Conservation (phyloP, 352 stramenopile species). For the Phytophthora ohioensis region DNA sequence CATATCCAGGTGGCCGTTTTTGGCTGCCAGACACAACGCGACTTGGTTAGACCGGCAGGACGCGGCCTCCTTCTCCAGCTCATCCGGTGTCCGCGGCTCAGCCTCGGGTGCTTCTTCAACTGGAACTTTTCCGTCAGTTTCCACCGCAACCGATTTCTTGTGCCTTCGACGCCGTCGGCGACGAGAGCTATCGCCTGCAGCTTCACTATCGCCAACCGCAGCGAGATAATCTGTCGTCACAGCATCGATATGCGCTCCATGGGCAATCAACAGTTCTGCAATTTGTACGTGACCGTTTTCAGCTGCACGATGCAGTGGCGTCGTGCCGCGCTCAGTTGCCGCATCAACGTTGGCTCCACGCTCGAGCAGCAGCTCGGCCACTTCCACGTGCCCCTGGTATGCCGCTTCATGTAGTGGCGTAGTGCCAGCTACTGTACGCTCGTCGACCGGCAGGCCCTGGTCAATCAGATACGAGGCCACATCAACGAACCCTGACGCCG, state of each 20-base stretch:
- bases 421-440: slow-evolving; percentile 47
- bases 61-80: slow-evolving; percentile 37
- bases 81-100: slow-evolving; percentile 24
- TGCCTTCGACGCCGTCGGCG: slow-evolving; percentile 30
- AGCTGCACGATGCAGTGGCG: slow-evolving; percentile 58
- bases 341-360: slow-evolving; percentile 58
- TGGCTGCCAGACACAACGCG: slow-evolving; percentile 55
- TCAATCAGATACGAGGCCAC: slow-evolving; percentile 55
- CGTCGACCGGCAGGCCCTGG: slow-evolving; percentile 48
- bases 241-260: slow-evolving; percentile 66
- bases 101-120: slow-evolving; percentile 21
- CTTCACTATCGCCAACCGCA: slow-evolving; percentile 20
- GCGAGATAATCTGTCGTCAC: slow-evolving; percentile 62
- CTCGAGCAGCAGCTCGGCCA: slow-evolving; percentile 50
- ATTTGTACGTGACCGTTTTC: slow-evolving; percentile 64
- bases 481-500: slow-evolving; percentile 50
- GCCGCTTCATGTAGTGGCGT: slow-evolving; percentile 64
- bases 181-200: slow-evolving; percentile 13
- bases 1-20: slow-evolving; percentile 63
- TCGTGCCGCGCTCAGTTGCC: slow-evolving; percentile 58
- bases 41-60: slow-evolving; percentile 42
- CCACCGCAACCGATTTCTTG: slow-evolving; percentile 33
- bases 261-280: slow-evolving; percentile 55
- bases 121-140: slow-evolving; percentile 25
- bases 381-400: slow-evolving; percentile 54